A percentile compares a stretch with the other conserved stretches of the same genome.
Conservation (phyloP, 73 alveolate genomes). For the Blepharisma japonicum region DNA sequence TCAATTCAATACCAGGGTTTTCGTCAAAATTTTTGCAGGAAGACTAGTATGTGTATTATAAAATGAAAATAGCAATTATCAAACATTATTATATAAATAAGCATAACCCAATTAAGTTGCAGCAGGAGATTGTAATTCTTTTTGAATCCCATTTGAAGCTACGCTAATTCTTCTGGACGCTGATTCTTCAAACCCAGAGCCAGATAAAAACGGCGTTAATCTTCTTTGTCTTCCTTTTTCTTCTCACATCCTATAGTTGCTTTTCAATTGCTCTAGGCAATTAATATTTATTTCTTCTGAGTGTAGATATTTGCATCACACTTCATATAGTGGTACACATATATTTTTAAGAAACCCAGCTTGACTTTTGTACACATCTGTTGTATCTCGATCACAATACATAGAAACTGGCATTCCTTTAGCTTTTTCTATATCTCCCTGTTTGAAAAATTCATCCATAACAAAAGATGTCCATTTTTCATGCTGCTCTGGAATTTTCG, state of each 20-base stretch:
- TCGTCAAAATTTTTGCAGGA: no score
- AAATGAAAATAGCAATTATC: no score
- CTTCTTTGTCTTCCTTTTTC: no score
- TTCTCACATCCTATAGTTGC: not conserved
- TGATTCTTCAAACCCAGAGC: no score
- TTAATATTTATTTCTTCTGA: not conserved
- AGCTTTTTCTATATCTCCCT: slow-evolving; percentile 60
- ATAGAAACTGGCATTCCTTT: slow-evolving; percentile 39
- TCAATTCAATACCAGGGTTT: no score
- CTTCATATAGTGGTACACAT: not conserved
- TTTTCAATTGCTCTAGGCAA: not conserved
- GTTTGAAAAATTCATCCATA: slow-evolving; percentile 47
- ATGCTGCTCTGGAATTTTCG: not conserved
- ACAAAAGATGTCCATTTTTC: slow-evolving; percentile 53
- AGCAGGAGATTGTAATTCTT: no score
- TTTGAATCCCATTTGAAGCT: no score
- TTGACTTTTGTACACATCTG: not conserved
- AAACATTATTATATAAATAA: no score
- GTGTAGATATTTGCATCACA: not conserved
- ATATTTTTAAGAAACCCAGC: slow-evolving; percentile 14
- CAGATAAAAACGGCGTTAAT: no score
- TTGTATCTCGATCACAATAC: slow-evolving; percentile 58
- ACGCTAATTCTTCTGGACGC: no score
- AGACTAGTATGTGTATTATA: no score
- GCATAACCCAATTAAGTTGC: no score